These are phyloP conservation scores for Kwoniella botswanensis DNA, from an alignment of 768 basidiomycete genomes.

Conservation along the genomic window DNA sequence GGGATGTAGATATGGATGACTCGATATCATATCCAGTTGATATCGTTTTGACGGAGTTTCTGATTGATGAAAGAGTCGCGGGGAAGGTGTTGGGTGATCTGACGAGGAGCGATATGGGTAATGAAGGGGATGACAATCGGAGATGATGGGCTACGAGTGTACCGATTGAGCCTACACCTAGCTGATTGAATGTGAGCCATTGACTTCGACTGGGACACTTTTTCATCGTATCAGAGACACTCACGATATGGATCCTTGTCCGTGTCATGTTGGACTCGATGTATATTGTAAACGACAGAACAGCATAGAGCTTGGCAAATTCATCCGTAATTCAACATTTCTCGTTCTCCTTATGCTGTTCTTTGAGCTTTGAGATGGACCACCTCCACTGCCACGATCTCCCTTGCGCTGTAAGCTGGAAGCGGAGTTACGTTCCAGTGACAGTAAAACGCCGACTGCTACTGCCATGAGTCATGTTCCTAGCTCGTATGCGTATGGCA, in stretches of 20 bases:
- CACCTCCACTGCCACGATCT: conserved; percentile 26
- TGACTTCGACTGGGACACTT: no score
- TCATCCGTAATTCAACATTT: background rate
- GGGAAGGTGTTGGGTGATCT: conserved; percentile 44
- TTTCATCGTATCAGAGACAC: background rate
- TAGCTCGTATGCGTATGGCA: conserved; percentile 2
- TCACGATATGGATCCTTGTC: conserved; percentile 56
- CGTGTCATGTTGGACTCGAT: background rate
- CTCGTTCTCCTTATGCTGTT: background rate
- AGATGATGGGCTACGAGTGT: conserved; percentile 80
- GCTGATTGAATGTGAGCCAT: conserved; percentile 37
- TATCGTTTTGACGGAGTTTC: conserved; percentile 4
- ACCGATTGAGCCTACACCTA: conserved; percentile 84
- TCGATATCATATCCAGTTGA: conserved; percentile 26
- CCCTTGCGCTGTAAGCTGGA: background rate
- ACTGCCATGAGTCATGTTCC: conserved; percentile 3
- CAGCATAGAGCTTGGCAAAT: background rate
- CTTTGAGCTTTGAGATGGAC: background rate
- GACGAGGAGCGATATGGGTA: conserved; percentile 72
- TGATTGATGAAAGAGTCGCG: background rate
- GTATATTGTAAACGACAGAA: background rate
- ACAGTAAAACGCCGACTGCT: conserved; percentile 18
- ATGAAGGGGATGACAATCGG: conserved; percentile 60
- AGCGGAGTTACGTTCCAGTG: conserved; percentile 6
- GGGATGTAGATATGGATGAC: background rate